Evolutionary conservation across 257 asterid species (phyloP), one percentile per base, ranked within the genome.

Genomic region (Solanum bulbocastanum): DNA sequence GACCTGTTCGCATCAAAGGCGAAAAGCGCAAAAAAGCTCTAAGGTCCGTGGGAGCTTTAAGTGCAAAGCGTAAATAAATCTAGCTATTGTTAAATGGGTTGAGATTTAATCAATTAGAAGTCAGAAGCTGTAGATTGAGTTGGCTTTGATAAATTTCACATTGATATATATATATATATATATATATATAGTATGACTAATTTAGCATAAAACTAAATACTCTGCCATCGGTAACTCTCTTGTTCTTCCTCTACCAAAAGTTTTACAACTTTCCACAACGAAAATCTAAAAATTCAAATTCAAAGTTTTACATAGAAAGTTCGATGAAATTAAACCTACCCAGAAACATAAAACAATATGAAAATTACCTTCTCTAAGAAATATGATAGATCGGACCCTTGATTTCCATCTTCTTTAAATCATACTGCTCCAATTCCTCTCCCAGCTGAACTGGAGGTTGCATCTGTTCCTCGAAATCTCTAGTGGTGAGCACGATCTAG

Each of bases 371-470:
- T 39, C 8, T 39, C 44, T 3, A 3, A 1, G 98, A 92, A 35
- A 96, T 97, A 92, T 96, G 98, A 87, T 96, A 96, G 99, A 96
- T 96, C 97, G 95, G 99, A 83, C 98, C 60, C 60, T 52, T 16
- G 23, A 52, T 52, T 52, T 15, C 23, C 62, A 52, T 15, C 62
- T 52, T 52, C 23, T 52, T 52, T 15, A 23, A 52, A 15, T 52
- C 62, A 52, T 6, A 52, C 62, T 98, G 11, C 99, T 94, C 95
- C 74, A 95, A 96, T 94, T 92, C 97, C 65, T 93, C 46, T 40
- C 99, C 98, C 49, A 96, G 81, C 93, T 95, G 98, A 88, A 94
- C 96, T 2, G 98, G 98, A n/a, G 99, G 97, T 10, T 97, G 93
- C 91, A 90, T 76, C 92, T 92, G 86, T 72, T 94, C 95, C 94